phyloP scores from a whole-genome alignment of 2,329 filamentous ascomycete genomes.

The Ophidiomyces ophidiicola region DNA sequence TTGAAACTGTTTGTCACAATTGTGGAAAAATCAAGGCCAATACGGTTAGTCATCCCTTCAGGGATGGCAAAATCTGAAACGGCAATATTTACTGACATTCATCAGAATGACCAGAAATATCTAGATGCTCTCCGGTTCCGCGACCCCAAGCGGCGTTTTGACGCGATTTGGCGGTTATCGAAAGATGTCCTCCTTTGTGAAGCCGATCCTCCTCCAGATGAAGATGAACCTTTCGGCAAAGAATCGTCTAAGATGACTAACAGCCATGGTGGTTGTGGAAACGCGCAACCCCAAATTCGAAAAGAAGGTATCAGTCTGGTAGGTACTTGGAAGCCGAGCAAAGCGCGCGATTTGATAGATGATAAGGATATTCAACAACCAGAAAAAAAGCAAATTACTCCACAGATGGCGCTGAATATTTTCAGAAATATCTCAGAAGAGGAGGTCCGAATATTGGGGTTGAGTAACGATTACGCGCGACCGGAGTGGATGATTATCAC shows the following conservation, averaged over 20 bases:
- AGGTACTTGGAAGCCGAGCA: constrained; percentile 58
- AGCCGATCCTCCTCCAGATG: constrained; percentile 56
- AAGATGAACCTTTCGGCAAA: constrained; percentile 57
- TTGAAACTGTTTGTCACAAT: constrained; percentile 98
- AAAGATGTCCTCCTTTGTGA: constrained; percentile 80
- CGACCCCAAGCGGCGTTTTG: constrained; percentile 90
- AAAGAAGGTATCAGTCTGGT: constrained; percentile 76
- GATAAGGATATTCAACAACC: constrained; percentile 48
- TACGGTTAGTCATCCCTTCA: constrained; percentile 73
- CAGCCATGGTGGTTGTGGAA: constrained; percentile 84
- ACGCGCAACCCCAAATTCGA: constrained; percentile 74
- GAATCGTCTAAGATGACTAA: constrained; percentile 43
- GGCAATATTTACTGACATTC: constrained; percentile 37
- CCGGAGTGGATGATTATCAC: constrained; percentile 98
- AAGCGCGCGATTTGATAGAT: constrained; percentile 61
- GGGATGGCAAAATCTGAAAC: constrained; percentile 44
- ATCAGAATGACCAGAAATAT: constrained; percentile 74
- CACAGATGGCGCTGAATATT: constrained; percentile 72
- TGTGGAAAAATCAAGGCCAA: constrained; percentile 96
- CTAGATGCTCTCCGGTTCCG: constrained; percentile 67
- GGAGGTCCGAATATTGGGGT: constrained; percentile 73
- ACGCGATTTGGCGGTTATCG: constrained; percentile 80
- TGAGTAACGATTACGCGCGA: constrained; percentile 88
- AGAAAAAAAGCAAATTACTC: constrained; percentile 71
- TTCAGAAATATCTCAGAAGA: constrained; percentile 72